Evolutionary conservation across 495 filamentous ascomycete species (phyloP), one percentile per base, ranked within the genome.

Genomic region (Xylaria venustula): DNA sequence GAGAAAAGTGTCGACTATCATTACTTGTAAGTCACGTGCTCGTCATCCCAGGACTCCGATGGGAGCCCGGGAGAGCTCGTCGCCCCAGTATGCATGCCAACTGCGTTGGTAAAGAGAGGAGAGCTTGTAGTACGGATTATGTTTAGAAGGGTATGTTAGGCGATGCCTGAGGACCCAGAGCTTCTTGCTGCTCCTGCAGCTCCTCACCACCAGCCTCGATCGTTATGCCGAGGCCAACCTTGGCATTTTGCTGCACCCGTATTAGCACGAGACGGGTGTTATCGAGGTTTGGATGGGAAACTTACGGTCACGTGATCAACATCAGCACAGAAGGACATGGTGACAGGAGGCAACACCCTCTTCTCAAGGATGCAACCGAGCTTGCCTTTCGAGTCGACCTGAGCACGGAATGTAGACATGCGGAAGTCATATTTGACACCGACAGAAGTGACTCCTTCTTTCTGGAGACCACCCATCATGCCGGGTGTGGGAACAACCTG

Each of bases 381-480:
- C 81, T 92, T 94, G 66, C 95, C 95, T 61, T 90, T 85, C 69
- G 91, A 93, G 77, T 99, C 94, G 53, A 99, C 83, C 77, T 98
- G 95, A 20, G 93, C 94, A 63, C 93, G 85, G 85, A 97, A 96
- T 9, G 90, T 93, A 37, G 91, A 93, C 71, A 90, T 88, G 59
- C 91, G 83, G 87, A 99, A 99, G 71, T 98, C 94, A 74, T 99
- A 99, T 79, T 98, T 99, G 66, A 91, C 92, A 69, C 94, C 95
- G 66, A 97, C 81, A 41, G 92, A 89, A 56, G 94, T 92, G 50
- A 89, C 83, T 45, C 95, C 95, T 66, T 98, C 93, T 69, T 90
- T 91, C 67, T 84, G 83, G 49, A 84, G 71, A 20, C 84, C 81
- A 63, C 86, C 89, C 87, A 94, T 86, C 65, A 87, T 71, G 30